Base-by-base conservation (phyloP, 2,329 filamentous ascomycete genomes). In the Corinectria fuckeliana region DNA sequence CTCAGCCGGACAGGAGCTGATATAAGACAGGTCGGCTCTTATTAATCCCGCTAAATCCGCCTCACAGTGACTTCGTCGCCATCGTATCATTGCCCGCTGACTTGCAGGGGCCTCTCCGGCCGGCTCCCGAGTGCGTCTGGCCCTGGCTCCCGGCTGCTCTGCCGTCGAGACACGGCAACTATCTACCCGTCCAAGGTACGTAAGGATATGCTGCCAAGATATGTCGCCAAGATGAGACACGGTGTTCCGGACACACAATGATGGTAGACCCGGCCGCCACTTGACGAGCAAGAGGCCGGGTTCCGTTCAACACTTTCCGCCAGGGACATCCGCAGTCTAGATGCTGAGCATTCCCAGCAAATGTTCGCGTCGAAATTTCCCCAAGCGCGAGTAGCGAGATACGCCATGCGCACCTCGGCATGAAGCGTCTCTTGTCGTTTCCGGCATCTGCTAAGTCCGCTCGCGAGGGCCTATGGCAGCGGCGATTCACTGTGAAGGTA, bases 41-140 rank as follows among this genome's bases (percentile, higher is more conserved):
- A 65, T 55, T 50, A n/a, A n/a, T n/a, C n/a, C 63, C 58, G 61
- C 26, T 65, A 65, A 53, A 48, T 62, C 63, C 63, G 56, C 16
- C 25, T 25, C 6, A 32, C 14, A 13, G 6, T 10, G 4, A 11
- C 23, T 32, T 3, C 3, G n/a, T 8, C 18, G n/a, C 32, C 11
- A 36, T 36, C 32, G n/a, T 36, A 36, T 18, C 32, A 36, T 36
- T 16, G 16, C 16, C 23, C 20, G 48, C 38, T 11, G 36, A 53
- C 23, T 32, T 34, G 36, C 23, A 56, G 39, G 4, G 16, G 11
- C 8, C 3, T 47, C 28, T 21, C 13, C 20, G 20, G 25, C 39
- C 63, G 63, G 63, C 38, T 64, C 54, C 61, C 63, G 63, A 42
- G n/a, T n/a, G 26, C 16, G n/a, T 9, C 5, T 44, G 18, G 14